These are phyloP conservation scores for Raffaelea arxii DNA, from an alignment of 2,329 filamentous ascomycete genomes.

Conservation along the genomic window DNA sequence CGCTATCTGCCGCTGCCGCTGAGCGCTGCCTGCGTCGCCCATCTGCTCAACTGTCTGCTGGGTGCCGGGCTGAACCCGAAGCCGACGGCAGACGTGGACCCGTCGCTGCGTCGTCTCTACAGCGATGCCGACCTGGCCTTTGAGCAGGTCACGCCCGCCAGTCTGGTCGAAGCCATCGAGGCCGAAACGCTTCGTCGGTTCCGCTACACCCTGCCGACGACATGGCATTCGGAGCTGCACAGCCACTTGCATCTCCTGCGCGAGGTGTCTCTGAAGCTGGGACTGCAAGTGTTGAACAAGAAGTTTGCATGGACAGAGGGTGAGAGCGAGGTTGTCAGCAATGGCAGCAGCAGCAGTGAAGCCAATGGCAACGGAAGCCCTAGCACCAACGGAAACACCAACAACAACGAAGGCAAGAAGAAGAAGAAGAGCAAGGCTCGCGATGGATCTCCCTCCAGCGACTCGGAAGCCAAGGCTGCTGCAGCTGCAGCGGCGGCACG, in stretches of 20 bases:
- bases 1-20: slow-evolving; percentile 71
- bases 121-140: slow-evolving; percentile 75
- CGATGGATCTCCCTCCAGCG: slow-evolving; percentile 40
- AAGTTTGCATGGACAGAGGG: slow-evolving; percentile 49
- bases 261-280: slow-evolving; percentile 80
- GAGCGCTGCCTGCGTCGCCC: slow-evolving; percentile 68
- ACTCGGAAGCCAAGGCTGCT: slow-evolving; percentile 21
- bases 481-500: slow-evolving; percentile 32
- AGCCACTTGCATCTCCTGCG: slow-evolving; percentile 71
- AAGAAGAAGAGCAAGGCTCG: slow-evolving; percentile 52
- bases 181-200: slow-evolving; percentile 65
- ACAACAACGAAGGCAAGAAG: slow-evolving; percentile 36
- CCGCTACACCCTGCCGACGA: slow-evolving; percentile 59
- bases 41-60: slow-evolving; percentile 88
- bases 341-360: slow-evolving; percentile 7
- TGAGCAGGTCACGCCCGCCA: slow-evolving; percentile 65
- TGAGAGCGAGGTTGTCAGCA: slow-evolving; percentile 24
- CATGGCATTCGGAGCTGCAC: slow-evolving; percentile 60
- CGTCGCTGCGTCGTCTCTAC: slow-evolving; percentile 65
- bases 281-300: slow-evolving; percentile 76
- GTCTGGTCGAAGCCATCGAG: slow-evolving; percentile 58
- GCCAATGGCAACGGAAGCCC: slow-evolving; percentile 12
- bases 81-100: slow-evolving; percentile 69
- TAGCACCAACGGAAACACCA: slow-evolving; percentile 14
- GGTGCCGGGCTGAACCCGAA: slow-evolving; percentile 67